Conservation (phyloP, 768 basidiomycete species). For the Russula griseocarnosa region DNA sequence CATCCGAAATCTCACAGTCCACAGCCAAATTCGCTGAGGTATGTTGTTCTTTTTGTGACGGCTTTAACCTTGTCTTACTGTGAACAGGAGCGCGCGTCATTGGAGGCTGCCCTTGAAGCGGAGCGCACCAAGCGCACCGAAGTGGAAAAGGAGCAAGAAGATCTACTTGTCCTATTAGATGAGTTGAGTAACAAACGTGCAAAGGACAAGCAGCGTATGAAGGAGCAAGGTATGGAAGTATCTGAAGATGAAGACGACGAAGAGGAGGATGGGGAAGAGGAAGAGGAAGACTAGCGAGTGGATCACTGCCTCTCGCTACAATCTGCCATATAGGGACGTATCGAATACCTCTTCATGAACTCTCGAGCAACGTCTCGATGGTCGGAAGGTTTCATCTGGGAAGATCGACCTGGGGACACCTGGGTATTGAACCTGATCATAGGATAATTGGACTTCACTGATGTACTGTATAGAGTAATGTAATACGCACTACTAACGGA, state of each 20-base stretch:
- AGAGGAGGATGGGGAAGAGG: no score
- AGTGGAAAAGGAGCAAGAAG: constrained; percentile 94
- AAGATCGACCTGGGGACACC: not conserved
- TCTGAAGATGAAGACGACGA: constrained; percentile 89
- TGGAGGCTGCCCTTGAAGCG: constrained; percentile 51
- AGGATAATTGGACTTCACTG: not conserved
- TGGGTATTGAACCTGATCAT: not conserved
- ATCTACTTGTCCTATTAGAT: constrained; percentile 87
- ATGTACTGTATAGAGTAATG: not conserved
- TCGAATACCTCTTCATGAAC: not conserved
- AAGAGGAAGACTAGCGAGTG: constrained; percentile 13
- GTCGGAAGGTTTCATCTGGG: not conserved
- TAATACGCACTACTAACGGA: not conserved
- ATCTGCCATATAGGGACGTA: constrained; percentile 1
- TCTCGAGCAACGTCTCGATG: not conserved
- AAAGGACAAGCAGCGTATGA: constrained; percentile 76
- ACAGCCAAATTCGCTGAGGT: constrained; percentile 14
- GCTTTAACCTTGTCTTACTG: not conserved
- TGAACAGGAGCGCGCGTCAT: constrained; percentile 41
- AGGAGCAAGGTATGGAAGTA: constrained; percentile 74
- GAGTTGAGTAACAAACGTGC: constrained; percentile 84
- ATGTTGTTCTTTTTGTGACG: not conserved
- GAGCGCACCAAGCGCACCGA: constrained; percentile 70
- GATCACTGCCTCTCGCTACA: not conserved
- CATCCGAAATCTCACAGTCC: constrained; percentile 7